phyloP scores from a whole-genome alignment of 164 flowering plant genomes.

The Stephania cephalantha region DNA sequence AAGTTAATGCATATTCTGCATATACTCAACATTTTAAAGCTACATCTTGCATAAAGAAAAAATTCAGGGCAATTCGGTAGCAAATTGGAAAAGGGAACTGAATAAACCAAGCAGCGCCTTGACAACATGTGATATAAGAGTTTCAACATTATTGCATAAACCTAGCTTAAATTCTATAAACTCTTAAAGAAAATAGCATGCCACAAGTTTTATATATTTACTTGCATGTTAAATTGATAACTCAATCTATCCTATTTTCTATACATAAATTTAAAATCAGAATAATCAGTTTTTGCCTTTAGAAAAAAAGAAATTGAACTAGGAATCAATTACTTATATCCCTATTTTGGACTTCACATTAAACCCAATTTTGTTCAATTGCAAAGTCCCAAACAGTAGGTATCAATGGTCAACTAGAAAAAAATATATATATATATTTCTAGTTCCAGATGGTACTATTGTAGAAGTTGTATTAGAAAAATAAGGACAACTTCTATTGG shows the following conservation, averaged over 20 bases:
- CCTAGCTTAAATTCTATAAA: neutral
- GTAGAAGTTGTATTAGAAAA: neutral
- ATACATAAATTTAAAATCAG: too few relatives aligned
- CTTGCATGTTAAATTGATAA: neutral
- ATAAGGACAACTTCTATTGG: neutral
- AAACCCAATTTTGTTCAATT: neutral
- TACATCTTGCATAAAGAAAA: too few relatives aligned
- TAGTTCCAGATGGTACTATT: neutral
- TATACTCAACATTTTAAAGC: too few relatives aligned
- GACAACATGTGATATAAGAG: neutral
- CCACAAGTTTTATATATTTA: neutral
- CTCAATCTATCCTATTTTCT: neutral
- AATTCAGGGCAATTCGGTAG: too few relatives aligned
- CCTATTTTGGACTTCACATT: neutral
- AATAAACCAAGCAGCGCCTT: neutral
- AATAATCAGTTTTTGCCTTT: neutral
- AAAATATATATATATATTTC: too few relatives aligned
- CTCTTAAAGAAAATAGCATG: neutral
- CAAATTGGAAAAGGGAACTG: too few relatives aligned
- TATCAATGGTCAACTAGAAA: neutral
- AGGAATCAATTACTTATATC: neutral
- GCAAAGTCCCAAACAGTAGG: neutral
- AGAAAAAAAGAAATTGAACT: neutral
- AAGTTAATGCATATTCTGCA: too few relatives aligned
- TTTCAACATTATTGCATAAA: neutral